Evolutionary conservation across 345 rosid genomes (phyloP), one percentile per base, ranked within the genome.

Genomic region (Mangifera indica): DNA sequence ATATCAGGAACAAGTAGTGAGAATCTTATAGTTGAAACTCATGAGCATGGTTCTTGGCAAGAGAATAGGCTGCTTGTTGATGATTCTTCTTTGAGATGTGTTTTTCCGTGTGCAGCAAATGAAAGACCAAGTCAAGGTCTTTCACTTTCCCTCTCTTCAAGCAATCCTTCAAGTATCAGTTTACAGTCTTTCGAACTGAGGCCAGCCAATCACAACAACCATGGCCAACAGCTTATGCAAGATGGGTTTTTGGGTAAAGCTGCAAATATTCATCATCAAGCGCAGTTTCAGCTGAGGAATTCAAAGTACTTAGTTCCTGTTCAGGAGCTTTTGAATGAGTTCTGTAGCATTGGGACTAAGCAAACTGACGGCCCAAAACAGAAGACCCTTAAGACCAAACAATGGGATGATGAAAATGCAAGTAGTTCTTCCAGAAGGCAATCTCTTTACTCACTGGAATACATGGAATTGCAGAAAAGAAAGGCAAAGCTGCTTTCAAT

Each of bases 101-200:
- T 84, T 44, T 91, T 85, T 70, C 87, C 91, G 3, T 89, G 91
- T 64, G 95, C 85, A 84, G 92, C 90, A 65, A 92, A 89, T 78
- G 97, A 89, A 69, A 80, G 97, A 77, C 94, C 96, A 77, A 96
- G 97, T 76, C 99, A 93, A 83, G 99, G 98, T 10, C 97, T 96
- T 22, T 93, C 98, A 3, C 96, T 96, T 69, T 93, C 98, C 46
- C 98, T 96, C 59, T 89, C 92, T 80, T 88, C 99, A 37, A 77
- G 67, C 42, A 84, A 95, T 78, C 99, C 98, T 57, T 84, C 93
- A 10, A 77, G 85, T 80, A 85, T 96, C 77, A 94, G 93, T 44
- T 83, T 92, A n/a, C 97, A 92, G 68, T 79, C 91, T 34, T 92
- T 95, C 72, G 96, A 88, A 62, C 84, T 92, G 32, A 86, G 96